Conservation (phyloP, 106 monocot species). For the Triglochin maritima region DNA sequence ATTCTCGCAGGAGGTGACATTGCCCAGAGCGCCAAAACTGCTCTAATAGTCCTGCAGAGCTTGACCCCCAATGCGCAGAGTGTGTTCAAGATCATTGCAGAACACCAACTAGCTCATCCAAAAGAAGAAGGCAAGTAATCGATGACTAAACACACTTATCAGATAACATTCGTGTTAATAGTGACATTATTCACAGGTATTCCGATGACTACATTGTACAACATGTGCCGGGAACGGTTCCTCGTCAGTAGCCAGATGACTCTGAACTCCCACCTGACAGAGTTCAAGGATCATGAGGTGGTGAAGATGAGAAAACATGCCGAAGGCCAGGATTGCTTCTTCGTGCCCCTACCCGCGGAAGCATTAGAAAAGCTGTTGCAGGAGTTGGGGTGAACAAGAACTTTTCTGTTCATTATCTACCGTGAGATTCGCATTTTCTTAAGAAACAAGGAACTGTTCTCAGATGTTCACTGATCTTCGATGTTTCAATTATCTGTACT, state of each 20-base stretch:
- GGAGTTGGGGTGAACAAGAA: constrained; percentile 45
- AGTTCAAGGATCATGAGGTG: constrained; percentile 91
- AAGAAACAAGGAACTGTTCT: too few relatives aligned
- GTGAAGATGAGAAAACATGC: constrained; percentile 71
- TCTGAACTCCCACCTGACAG: constrained; percentile 77
- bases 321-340: constrained; percentile 89
- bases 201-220: constrained; percentile 57
- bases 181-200: constrained; percentile 41
- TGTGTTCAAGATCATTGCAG: constrained; percentile 71
- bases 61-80: constrained; percentile 92
- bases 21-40: constrained; percentile 75
- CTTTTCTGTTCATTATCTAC: too few relatives aligned
- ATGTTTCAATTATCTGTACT: too few relatives aligned
- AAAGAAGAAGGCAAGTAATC: constrained; percentile 70
- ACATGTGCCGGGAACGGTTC: constrained; percentile 72
- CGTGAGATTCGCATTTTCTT: too few relatives aligned
- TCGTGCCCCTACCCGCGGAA: constrained; percentile 61
- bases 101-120: constrained; percentile 59
- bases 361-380: constrained; percentile 64
- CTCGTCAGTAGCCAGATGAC: constrained; percentile 89
- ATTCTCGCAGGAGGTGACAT: constrained; percentile 59
- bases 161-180: background rate
- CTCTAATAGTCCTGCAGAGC: constrained; percentile 79
- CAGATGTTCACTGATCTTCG: too few relatives aligned
- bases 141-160: background rate